Evolutionary conservation across 371 early-diverging fungal genomes (phyloP).

Genomic region (Basidiobolus meristosporus): DNA sequence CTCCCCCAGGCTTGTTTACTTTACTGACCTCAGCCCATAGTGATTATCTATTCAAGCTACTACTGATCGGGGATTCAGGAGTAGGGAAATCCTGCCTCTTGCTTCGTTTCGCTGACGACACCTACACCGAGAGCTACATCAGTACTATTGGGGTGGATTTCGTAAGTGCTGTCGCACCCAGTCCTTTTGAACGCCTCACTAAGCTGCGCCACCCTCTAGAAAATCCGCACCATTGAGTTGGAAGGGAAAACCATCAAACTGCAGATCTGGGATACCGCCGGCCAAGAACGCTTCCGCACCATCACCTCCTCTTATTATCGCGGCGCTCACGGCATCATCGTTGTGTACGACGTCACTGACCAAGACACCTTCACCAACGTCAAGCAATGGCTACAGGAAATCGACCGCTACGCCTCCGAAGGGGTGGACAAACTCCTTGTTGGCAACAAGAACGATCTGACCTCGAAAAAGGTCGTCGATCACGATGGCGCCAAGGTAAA

Average conservation of each 20-base stretch:
- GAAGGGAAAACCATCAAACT: slow-evolving; percentile 97
- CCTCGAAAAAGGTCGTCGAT: slow-evolving; percentile 68
- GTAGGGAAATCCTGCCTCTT: slow-evolving; percentile 98
- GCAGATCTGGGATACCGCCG: slow-evolving; percentile 99
- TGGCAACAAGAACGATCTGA: slow-evolving; percentile 98
- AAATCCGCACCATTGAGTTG: slow-evolving; percentile 97
- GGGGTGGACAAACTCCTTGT: slow-evolving; percentile 87
- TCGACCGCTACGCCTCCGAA: slow-evolving; percentile 90
- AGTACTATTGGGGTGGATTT: slow-evolving; percentile 98
- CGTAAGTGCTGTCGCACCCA: slow-evolving; percentile 20
- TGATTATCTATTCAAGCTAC: slow-evolving; percentile 96
- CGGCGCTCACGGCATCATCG: slow-evolving; percentile 96
- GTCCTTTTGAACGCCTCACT: not conserved
- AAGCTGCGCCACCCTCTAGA: slow-evolving; percentile 23
- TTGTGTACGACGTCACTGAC: slow-evolving; percentile 98
- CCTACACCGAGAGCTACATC: slow-evolving; percentile 93
- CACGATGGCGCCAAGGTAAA: slow-evolving; percentile 53
- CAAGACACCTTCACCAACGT: slow-evolving; percentile 82
- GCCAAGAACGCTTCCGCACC: slow-evolving; percentile 99
- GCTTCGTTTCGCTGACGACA: slow-evolving; percentile 96
- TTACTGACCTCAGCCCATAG: slow-evolving; percentile 6
- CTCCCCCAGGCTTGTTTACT: too few relatives aligned
- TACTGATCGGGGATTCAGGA: slow-evolving; percentile 97
- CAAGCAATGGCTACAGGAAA: slow-evolving; percentile 93
- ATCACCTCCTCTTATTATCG: slow-evolving; percentile 98